Evolutionary conservation across 2,329 filamentous ascomycete genomes (phyloP), one percentile per base, ranked within the genome.

Genomic region (Epichloe uncinata): DNA sequence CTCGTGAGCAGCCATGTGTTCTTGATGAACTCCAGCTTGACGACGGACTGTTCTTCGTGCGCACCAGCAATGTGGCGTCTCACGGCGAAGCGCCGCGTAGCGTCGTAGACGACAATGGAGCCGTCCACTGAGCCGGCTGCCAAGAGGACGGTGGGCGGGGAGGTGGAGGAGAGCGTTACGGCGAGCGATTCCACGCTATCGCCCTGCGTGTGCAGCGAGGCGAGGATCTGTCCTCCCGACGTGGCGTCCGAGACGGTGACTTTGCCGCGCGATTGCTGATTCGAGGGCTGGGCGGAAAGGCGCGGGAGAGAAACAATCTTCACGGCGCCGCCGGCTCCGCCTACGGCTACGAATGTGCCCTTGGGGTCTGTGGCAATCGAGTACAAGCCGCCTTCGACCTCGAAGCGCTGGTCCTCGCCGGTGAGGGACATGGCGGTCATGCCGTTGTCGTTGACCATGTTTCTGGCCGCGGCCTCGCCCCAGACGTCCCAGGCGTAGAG

Each of bases 401-500:
- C 82, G 70, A 98, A 98, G 44, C 93, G 82, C 71, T 95, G 87
- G 68, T 98, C 93, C 13, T 80, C 75, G 0, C 76, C 77, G 2
- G 86, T 95, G 43, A 96, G 73, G 0, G 81, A 82, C 6, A 97
- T 79, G 12, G 90, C 81, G 0, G 87, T 77, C 67, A 73, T 71
- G 42, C 76, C 75, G 57, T 77, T 78, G 56, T 75, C 71, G 50
- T 69, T 69, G 45, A 68, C 64, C 8, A 79, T 61, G 34, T 69
- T 70, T 57, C 70, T 69, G 42, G 72, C 83, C 3, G 84, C 82
- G 1, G 86, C 87, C 20, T 81, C 78, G 45, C 87, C 87, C 69
- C 89, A 95, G 13, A 90, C 84, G 62, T 97, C 93, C 80, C 88
- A 96, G 22, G 95, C 90, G 65, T 90, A 91, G 52, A 98, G 75